Conservation (phyloP, 78 protist genomes). For the Ministeria vibrans region DNA sequence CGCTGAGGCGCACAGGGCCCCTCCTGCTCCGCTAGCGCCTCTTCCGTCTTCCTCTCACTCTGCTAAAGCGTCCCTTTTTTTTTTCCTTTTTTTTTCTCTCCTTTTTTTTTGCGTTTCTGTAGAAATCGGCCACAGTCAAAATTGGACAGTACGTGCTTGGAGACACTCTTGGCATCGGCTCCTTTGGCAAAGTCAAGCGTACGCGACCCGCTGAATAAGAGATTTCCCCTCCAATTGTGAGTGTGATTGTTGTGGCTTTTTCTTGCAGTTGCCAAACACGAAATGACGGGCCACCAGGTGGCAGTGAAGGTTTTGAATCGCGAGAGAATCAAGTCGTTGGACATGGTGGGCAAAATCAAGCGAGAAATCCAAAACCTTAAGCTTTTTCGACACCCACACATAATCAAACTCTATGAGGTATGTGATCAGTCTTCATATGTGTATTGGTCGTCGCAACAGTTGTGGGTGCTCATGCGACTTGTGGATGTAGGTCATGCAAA, state of each 20-base stretch:
- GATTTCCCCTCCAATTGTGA: background rate
- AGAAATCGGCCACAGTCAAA: no score
- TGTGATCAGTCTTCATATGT: background rate
- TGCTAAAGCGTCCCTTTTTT: no score
- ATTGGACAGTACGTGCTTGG: constrained; percentile 40
- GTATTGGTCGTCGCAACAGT: background rate
- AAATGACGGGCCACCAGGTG: constrained; percentile 73
- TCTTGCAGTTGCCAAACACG: constrained; percentile 66
- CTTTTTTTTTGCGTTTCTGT: no score
- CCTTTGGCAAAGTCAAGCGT: constrained; percentile 49
- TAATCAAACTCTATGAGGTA: constrained; percentile 77
- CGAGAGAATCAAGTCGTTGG: constrained; percentile 69
- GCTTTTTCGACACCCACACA: constrained; percentile 95
- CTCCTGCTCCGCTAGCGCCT: no score
- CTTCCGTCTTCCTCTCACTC: no score
- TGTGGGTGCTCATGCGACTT: background rate
- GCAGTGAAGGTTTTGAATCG: constrained; percentile 95
- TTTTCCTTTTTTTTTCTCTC: no score
- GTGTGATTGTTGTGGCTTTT: background rate
- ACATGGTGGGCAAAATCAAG: constrained; percentile 88
- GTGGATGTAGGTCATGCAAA: constrained; percentile 80
- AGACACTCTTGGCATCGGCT: constrained; percentile 39
- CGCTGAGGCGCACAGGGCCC: no score
- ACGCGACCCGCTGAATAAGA: no score
- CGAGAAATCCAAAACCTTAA: constrained; percentile 93